Conservation (phyloP, 2,329 filamentous ascomycete genomes). For the Fusarium devonianum region DNA sequence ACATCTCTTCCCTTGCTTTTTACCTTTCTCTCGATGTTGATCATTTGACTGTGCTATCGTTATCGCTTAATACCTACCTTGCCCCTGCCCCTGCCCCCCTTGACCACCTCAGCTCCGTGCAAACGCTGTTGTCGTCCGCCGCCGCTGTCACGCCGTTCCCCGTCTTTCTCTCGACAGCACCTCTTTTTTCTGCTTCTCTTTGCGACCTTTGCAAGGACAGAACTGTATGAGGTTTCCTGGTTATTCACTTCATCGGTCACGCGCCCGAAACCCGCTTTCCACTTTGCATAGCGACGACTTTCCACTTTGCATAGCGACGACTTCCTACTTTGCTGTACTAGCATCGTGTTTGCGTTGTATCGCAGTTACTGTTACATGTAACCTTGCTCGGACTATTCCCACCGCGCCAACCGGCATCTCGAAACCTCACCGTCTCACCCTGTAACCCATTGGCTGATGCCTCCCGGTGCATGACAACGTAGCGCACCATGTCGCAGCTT, state of each 20-base stretch:
- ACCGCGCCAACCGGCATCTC: constrained; percentile 42
- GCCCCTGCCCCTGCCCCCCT: constrained; percentile 1
- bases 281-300: constrained; percentile 1
- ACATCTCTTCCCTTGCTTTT: constrained; percentile 4
- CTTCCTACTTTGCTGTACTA: constrained; percentile 25
- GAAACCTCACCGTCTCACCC: constrained; percentile 43
- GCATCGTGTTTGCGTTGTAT: constrained; percentile 25
- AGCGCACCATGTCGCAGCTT: constrained; percentile 62
- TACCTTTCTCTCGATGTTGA: constrained; percentile 11
- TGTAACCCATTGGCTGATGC: constrained; percentile 41
- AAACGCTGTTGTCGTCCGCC: not conserved
- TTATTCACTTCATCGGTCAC: constrained; percentile 28
- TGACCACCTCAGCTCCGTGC: too few species aligned
- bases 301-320: constrained; percentile 14
- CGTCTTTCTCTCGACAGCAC: too few species aligned
- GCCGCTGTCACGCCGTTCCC: too few species aligned
- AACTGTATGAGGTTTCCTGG: too few species aligned
- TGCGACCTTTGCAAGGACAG: too few species aligned
- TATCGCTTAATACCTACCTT: constrained; percentile 13
- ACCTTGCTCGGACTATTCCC: constrained; percentile 39
- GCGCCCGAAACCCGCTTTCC: constrained; percentile 4
- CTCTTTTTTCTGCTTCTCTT: too few species aligned
- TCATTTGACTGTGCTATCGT: not conserved
- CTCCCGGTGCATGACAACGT: constrained; percentile 44
- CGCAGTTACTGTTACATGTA: constrained; percentile 37